A percentile compares a stretch with the other conserved stretches of the same genome.
Conservation (phyloP, 2,329 filamentous ascomycete species). For the Paracamarosporium sp. region DNA sequence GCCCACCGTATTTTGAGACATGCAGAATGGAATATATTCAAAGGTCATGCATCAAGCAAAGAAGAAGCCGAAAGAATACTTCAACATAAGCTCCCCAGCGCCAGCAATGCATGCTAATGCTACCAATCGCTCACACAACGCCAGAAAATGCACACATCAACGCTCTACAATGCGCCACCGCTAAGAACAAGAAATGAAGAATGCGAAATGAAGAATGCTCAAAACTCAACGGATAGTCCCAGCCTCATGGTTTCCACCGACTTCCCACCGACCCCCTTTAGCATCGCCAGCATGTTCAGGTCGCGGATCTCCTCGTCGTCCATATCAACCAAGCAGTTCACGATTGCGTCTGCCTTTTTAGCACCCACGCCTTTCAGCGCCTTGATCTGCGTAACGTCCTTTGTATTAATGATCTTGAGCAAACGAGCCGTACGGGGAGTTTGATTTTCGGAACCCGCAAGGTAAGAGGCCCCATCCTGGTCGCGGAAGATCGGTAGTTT, state of each 20-base stretch:
- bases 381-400: conserved; percentile 70
- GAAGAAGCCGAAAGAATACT: not conserved
- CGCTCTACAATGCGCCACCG: not conserved
- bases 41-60: not conserved
- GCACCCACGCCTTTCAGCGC: conserved; percentile 73
- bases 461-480: conserved; percentile 14
- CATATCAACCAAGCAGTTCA: conserved; percentile 56
- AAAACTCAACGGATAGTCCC: conserved; percentile 43
- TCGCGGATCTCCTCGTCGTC: conserved; percentile 51
- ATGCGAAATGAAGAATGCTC: too few relatives aligned
- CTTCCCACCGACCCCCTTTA: conserved; percentile 58
- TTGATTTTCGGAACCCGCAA: conserved; percentile 23
- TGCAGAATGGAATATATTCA: not conserved
- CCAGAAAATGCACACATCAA: not conserved
- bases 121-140: not conserved
- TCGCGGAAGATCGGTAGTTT: conserved; percentile 50
- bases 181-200: not conserved
- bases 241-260: conserved; percentile 60
- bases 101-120: not conserved
- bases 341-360: conserved; percentile 69
- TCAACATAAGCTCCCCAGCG: not conserved
- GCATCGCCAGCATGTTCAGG: conserved; percentile 51
- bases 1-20: too few relatives aligned
- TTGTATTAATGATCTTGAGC: conserved; percentile 75
- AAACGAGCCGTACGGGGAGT: conserved; percentile 68